Conservation (phyloP, 1,139 yeast genomes). For the Taiozyma sp. region DNA sequence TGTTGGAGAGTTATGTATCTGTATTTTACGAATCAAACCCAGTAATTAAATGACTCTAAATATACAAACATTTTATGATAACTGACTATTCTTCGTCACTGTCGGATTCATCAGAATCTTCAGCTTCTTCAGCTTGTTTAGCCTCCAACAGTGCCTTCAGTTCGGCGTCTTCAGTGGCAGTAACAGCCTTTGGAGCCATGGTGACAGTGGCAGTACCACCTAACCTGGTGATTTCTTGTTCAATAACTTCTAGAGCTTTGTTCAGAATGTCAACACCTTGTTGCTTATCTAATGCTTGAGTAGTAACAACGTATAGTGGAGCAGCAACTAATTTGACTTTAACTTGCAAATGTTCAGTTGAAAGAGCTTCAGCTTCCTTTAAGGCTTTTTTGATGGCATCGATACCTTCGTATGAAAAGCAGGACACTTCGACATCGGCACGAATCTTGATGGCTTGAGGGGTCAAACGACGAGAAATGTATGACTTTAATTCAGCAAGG, state of each 20-base stretch:
- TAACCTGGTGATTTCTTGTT: conserved; percentile 59
- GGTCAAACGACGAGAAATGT: conserved; percentile 89
- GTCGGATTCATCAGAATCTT: conserved; percentile 46
- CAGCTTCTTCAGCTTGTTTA: conserved; percentile 60
- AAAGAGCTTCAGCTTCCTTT: conserved; percentile 77
- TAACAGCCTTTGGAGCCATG: conserved; percentile 98
- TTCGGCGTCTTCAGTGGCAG: conserved; percentile 98
- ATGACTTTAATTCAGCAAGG: conserved; percentile 74
- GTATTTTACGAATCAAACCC: background rate
- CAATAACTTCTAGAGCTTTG: conserved; percentile 73
- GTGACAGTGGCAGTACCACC: conserved; percentile 92
- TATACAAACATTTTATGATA: background rate
- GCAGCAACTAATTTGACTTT: conserved; percentile 97
- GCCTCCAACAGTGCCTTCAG: conserved; percentile 88
- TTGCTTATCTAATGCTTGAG: conserved; percentile 88
- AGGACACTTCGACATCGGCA: conserved; percentile 96
- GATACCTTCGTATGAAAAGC: conserved; percentile 96
- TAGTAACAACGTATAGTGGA: conserved; percentile 90
- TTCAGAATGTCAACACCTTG: conserved; percentile 79
- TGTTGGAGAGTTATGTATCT: too few species aligned
- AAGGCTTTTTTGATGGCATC: conserved; percentile 93
- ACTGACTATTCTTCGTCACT: conserved; percentile 26
- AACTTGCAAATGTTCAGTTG: conserved; percentile 81
- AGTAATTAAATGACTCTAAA: background rate
- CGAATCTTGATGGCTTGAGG: conserved; percentile 98